Conservation (phyloP, 805 yeast genomes). For the Komagataella kurtzmanii region DNA sequence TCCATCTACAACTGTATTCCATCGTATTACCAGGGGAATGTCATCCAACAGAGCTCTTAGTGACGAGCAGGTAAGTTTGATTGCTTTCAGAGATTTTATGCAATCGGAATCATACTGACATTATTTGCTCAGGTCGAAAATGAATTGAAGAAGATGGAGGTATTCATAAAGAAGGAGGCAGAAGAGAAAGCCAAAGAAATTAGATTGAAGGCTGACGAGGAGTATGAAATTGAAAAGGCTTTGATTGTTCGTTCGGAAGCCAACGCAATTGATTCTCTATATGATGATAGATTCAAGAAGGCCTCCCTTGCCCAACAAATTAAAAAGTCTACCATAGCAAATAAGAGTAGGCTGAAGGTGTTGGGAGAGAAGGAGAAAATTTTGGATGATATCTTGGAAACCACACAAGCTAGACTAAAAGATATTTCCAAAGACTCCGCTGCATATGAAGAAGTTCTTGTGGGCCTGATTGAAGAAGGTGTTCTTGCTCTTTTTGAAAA, state of each 20-base stretch:
- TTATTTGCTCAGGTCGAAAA: constrained; percentile 57
- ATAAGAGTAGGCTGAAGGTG: constrained; percentile 87
- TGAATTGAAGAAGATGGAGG: constrained; percentile 95
- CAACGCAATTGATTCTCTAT: constrained; percentile 70
- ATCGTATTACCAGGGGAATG: neutral
- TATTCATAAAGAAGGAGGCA: constrained; percentile 97
- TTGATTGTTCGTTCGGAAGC: constrained; percentile 87
- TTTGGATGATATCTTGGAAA: constrained; percentile 59
- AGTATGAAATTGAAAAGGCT: constrained; percentile 95
- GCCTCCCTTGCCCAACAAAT: constrained; percentile 90
- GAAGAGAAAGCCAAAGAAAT: constrained; percentile 97
- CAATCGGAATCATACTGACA: constrained; percentile 4
- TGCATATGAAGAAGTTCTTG: constrained; percentile 56
- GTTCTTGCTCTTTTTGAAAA: constrained; percentile 63
- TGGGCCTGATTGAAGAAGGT: constrained; percentile 71
- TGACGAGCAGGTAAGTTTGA: constrained; percentile 31
- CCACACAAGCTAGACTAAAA: constrained; percentile 51
- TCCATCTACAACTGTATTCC: neutral
- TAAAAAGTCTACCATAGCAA: constrained; percentile 87
- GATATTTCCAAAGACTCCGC: constrained; percentile 37
- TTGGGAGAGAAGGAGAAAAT: constrained; percentile 77
- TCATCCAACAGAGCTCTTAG: constrained; percentile 18
- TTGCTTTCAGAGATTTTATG: neutral
- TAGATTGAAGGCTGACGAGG: constrained; percentile 92
- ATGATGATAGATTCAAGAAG: constrained; percentile 78